phyloP scores from a whole-genome alignment of 257 asterid genomes.

The Solanum lignicaule region DNA sequence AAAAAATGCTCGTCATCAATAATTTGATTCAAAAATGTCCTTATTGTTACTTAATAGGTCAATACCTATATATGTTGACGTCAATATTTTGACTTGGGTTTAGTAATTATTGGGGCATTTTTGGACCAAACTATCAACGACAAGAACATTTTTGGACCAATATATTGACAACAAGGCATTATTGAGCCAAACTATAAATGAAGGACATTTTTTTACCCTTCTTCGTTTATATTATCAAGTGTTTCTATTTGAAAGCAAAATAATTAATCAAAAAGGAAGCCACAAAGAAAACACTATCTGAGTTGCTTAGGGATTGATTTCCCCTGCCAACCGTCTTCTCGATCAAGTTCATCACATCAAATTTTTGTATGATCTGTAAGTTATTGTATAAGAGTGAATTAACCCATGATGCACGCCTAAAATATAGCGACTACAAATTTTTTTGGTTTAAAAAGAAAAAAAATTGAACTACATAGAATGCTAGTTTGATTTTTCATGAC shows the following conservation, averaged over 20 bases:
- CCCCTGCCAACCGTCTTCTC: neutral
- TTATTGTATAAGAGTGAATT: too few species aligned
- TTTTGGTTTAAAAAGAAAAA: neutral
- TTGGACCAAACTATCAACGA: neutral
- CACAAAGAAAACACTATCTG: too few species aligned
- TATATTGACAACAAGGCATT: neutral
- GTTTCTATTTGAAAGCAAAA: too few species aligned
- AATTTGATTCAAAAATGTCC: too few species aligned
- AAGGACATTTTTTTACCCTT: too few species aligned
- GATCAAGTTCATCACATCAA: neutral
- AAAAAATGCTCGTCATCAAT: too few species aligned
- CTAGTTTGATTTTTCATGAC: neutral
- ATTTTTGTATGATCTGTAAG: neutral
- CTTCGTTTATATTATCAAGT: too few species aligned
- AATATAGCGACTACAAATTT: neutral
- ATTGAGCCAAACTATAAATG: neutral
- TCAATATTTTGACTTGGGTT: too few species aligned
- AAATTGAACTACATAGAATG: neutral
- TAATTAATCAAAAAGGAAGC: too few species aligned
- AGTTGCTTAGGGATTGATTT: neutral
- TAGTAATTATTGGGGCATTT: too few species aligned
- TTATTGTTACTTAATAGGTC: too few species aligned
- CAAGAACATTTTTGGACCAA: fast-evolving
- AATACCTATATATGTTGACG: too few species aligned
- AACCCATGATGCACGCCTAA: neutral